phyloP scores from a whole-genome alignment of 2,329 filamentous ascomycete genomes.

The Tolypocladium guangdongense region DNA sequence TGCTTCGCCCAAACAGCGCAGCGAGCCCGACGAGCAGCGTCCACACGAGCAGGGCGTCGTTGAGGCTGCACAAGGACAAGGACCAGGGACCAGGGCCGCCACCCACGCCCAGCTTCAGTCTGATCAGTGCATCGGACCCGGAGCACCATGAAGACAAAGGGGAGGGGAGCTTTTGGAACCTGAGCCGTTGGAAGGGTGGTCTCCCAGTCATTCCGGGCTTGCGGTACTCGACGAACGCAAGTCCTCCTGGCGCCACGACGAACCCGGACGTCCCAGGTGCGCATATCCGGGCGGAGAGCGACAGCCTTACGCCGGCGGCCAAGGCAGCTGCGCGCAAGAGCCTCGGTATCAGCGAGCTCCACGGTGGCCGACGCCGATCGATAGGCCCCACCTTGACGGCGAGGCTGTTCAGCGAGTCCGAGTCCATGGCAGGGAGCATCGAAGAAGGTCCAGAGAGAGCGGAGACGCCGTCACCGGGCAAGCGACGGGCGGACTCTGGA shows the following conservation, averaged over 20 bases:
- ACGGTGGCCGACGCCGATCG: slow-evolving; percentile 17
- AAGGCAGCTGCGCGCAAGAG: slow-evolving; percentile 18
- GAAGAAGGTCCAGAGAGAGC: slow-evolving; percentile 8
- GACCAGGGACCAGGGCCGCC: slow-evolving; percentile 22
- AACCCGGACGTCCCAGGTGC: not conserved
- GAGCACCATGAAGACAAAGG: slow-evolving; percentile 30
- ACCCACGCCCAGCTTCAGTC: slow-evolving; percentile 45
- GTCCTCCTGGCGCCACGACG: slow-evolving; percentile 6
- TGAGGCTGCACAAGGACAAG: slow-evolving; percentile 11
- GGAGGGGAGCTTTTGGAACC: slow-evolving; percentile 43
- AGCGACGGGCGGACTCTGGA: slow-evolving; percentile 22
- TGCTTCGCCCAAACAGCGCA: slow-evolving; percentile 11
- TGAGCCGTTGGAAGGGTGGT: slow-evolving; percentile 38
- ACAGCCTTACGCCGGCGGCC: slow-evolving; percentile 22
- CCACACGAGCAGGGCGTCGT: slow-evolving; percentile 15
- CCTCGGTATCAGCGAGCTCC: slow-evolving; percentile 17
- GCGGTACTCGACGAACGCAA: slow-evolving; percentile 16
- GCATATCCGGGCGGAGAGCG: slow-evolving; percentile 25
- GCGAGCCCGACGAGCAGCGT: slow-evolving; percentile 29
- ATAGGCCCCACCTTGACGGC: slow-evolving; percentile 12
- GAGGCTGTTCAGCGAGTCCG: slow-evolving; percentile 10
- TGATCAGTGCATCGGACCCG: slow-evolving; percentile 23
- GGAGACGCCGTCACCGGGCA: slow-evolving; percentile 6
- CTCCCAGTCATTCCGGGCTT: slow-evolving; percentile 27
- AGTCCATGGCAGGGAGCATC: slow-evolving; percentile 8